Conservation (phyloP, 1,139 yeast species). For the Wickerhamiella pararugosa region DNA sequence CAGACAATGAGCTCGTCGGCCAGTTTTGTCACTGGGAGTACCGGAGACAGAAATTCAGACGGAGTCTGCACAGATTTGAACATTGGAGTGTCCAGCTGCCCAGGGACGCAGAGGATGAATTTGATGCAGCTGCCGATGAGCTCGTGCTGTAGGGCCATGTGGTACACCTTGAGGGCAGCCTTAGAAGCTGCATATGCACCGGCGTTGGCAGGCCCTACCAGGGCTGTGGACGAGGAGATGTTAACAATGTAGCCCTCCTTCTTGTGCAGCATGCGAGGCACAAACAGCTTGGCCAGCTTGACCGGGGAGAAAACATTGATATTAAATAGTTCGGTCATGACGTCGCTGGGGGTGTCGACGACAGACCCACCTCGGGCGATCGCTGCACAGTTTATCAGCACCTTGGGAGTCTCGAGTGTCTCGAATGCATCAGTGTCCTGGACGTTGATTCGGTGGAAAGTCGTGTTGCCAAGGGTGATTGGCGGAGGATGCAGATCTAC, state of each 20-base stretch:
- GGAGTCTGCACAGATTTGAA: conserved; percentile 62
- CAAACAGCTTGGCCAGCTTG: conserved; percentile 47
- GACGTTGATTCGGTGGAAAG: conserved; percentile 54
- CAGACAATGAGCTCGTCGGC: conserved; percentile 11
- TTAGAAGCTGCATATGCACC: conserved; percentile 83
- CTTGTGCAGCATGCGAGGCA: conserved; percentile 49
- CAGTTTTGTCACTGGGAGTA: conserved; percentile 17
- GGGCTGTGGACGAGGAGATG: conserved; percentile 69
- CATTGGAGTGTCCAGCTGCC: conserved; percentile 65
- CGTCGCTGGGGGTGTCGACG: conserved; percentile 18
- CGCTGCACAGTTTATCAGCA: conserved; percentile 61
- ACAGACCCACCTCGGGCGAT: conserved; percentile 11
- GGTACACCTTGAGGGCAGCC: conserved; percentile 69
- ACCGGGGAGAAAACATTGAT: conserved; percentile 62
- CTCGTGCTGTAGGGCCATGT: conserved; percentile 65
- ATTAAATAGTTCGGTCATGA: conserved; percentile 41
- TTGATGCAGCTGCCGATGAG: conserved; percentile 46
- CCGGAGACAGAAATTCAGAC: conserved; percentile 61
- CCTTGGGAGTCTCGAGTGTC: conserved; percentile 41
- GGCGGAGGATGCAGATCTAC: conserved; percentile 41
- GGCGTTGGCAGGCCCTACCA: conserved; percentile 66
- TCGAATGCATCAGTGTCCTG: conserved; percentile 33
- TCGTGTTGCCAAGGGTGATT: conserved; percentile 29
- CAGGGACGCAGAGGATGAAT: conserved; percentile 69
- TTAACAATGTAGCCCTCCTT: conserved; percentile 65